phyloP scores from a whole-genome alignment of 768 basidiomycete species.

The Daedalea quercina region DNA sequence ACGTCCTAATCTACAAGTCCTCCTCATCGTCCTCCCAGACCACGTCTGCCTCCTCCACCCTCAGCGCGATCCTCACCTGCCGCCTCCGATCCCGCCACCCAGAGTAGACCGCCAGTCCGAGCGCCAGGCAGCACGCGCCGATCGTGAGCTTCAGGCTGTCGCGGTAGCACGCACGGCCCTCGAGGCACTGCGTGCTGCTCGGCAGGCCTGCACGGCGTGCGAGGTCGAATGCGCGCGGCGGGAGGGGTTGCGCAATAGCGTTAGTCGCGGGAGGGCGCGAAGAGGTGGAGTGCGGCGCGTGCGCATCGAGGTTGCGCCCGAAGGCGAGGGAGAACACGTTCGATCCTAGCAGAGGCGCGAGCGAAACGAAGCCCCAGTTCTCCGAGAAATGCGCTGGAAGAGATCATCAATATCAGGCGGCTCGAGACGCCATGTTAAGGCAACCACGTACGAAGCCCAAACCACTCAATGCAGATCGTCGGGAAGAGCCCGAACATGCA shows the following conservation, averaged over 20 bases:
- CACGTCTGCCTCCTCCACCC: constrained; percentile 9
- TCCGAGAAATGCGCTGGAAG: constrained; percentile 63
- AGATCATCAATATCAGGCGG: not conserved
- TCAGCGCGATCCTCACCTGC: constrained; percentile 4
- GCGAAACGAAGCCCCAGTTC: constrained; percentile 78
- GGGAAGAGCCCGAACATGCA: constrained; percentile 67
- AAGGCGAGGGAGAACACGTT: constrained; percentile 84
- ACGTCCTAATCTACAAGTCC: too few relatives aligned
- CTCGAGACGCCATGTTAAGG: not conserved
- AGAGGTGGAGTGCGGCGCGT: constrained; percentile 27
- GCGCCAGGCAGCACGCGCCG: constrained; percentile 37
- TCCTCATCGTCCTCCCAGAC: constrained; percentile 18
- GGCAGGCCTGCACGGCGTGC: constrained; percentile 13
- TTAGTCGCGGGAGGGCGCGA: too few relatives aligned
- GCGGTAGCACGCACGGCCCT: constrained; percentile 55
- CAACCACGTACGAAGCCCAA: constrained; percentile 66
- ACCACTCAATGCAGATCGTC: constrained; percentile 82
- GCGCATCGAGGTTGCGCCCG: constrained; percentile 74
- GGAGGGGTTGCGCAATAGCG: too few relatives aligned
- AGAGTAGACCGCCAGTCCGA: constrained; percentile 45
- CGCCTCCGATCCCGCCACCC: constrained; percentile 36
- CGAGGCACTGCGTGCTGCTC: constrained; percentile 41
- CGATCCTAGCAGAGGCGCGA: constrained; percentile 71
- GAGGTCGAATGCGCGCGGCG: not conserved
- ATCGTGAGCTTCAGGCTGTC: constrained; percentile 46